A percentile compares a stretch with the other conserved stretches of the same genome.
These are phyloP conservation scores for Aspergillus egyptiacus DNA, from an alignment of 495 filamentous ascomycete species.

Conservation along the genomic window DNA sequence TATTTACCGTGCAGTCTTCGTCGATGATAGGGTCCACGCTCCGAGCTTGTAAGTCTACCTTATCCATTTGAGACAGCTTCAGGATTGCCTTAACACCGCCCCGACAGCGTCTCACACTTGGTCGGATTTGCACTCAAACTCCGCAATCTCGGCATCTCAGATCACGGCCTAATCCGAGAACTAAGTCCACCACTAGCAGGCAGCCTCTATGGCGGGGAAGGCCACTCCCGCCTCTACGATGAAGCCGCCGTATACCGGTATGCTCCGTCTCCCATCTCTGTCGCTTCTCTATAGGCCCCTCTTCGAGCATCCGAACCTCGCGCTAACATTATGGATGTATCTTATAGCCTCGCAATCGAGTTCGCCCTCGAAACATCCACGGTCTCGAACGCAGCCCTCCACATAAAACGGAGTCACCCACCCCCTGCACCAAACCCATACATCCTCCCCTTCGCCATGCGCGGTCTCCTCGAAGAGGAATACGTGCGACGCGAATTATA, in stretches of 20 bases:
- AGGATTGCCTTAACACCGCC: conserved; percentile 3
- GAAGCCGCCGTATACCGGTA: conserved; percentile 84
- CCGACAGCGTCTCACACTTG: conserved; percentile 66
- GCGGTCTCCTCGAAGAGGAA: conserved; percentile 87
- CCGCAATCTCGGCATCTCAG: conserved; percentile 83
- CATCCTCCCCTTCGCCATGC: conserved; percentile 88
- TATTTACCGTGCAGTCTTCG: conserved; percentile 88
- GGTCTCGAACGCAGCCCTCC: conserved; percentile 47
- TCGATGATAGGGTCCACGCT: conserved; percentile 87
- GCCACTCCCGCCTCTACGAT: conserved; percentile 89
- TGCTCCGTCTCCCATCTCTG: conserved; percentile 15
- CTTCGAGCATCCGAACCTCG: no score
- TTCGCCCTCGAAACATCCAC: conserved; percentile 80
- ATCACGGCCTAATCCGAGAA: conserved; percentile 91
- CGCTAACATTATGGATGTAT: no score
- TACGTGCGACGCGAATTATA: conserved; percentile 74
- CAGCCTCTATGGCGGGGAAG: conserved; percentile 85
- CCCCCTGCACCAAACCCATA: conserved; percentile 67
- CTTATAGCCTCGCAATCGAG: conserved; percentile 66
- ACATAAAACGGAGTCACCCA: conserved; percentile 45
- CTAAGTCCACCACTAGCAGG: conserved; percentile 83
- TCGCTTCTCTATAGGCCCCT: no score
- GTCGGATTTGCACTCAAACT: conserved; percentile 91
- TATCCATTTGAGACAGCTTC: not conserved
- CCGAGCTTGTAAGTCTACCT: conserved; percentile 67